phyloP scores from a whole-genome alignment of 176 grass and related monocot genomes.

The Puya raimondii region DNA sequence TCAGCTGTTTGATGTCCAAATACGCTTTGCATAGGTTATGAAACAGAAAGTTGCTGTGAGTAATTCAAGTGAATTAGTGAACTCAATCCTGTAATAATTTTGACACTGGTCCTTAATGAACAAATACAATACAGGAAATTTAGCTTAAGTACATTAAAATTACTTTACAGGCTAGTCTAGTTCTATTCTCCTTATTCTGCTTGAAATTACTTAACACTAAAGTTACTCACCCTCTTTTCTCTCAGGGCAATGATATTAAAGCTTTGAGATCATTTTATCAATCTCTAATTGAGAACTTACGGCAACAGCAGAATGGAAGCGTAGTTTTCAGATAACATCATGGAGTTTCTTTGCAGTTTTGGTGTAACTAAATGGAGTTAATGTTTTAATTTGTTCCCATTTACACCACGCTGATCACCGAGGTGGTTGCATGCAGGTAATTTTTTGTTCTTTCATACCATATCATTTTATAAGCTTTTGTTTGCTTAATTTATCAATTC shows the following conservation, averaged over 20 bases:
- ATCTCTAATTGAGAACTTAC: constrained; percentile 79
- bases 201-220: not conserved
- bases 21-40: not conserved
- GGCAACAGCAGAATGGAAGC: constrained; percentile 76
- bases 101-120: not conserved
- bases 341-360: constrained; percentile 15
- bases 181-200: not conserved
- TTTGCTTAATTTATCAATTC: constrained; percentile 19
- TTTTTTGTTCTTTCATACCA: not conserved
- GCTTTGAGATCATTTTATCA: constrained; percentile 82
- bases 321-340: constrained; percentile 90
- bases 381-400: constrained; percentile 10
- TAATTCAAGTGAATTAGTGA: not conserved
- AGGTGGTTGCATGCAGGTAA: constrained; percentile 36
- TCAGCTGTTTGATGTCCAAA: constrained; percentile 4
- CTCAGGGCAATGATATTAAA: constrained; percentile 72
- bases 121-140: not conserved
- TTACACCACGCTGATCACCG: not conserved
- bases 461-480: not conserved
- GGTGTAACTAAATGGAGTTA: not conserved
- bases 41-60: not conserved
- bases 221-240: constrained; percentile 13
- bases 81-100: not conserved
- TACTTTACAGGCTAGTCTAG: no score
- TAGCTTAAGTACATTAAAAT: not conserved